A percentile compares a stretch with the other conserved stretches of the same genome.
Conservation (phyloP, 2,329 filamentous ascomycete species). For the Pseudocercospora cruenta region DNA sequence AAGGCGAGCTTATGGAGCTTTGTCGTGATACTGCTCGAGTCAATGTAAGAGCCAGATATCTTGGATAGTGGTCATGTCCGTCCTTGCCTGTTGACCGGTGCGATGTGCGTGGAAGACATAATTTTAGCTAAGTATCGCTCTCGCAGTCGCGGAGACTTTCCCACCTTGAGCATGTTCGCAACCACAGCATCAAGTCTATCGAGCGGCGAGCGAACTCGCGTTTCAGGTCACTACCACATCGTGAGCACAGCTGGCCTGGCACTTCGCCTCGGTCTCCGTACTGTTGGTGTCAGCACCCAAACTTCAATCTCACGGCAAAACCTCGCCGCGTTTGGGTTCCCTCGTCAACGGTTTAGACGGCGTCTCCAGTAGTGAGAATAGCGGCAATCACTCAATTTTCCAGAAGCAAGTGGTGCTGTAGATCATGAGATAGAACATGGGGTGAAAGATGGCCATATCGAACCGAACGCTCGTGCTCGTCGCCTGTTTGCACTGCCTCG, state of each 20-base stretch:
- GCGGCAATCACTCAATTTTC: slow-evolving; percentile 1
- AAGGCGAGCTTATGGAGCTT: too few species aligned
- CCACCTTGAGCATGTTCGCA: too few species aligned
- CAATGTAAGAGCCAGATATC: too few species aligned
- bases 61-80: too few species aligned
- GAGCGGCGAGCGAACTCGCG: too few species aligned
- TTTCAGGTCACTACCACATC: background rate
- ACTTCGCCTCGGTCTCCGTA: background rate
- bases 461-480: background rate
- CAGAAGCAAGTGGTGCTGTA: background rate
- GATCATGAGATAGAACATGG: slow-evolving; percentile 4
- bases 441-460: background rate
- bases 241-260: too few species aligned
- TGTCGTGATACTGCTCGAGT: too few species aligned
- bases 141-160: too few species aligned
- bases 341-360: slow-evolving; percentile 5
- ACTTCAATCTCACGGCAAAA: slow-evolving; percentile 1
- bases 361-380: background rate
- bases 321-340: background rate
- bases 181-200: too few species aligned
- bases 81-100: too few species aligned
- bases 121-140: too few species aligned
- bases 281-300: background rate
- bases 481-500: background rate
- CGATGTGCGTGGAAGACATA: too few species aligned